These are phyloP conservation scores for Gossypium gossypioides DNA, from an alignment of 441 rosid species.

Conservation along the genomic window DNA sequence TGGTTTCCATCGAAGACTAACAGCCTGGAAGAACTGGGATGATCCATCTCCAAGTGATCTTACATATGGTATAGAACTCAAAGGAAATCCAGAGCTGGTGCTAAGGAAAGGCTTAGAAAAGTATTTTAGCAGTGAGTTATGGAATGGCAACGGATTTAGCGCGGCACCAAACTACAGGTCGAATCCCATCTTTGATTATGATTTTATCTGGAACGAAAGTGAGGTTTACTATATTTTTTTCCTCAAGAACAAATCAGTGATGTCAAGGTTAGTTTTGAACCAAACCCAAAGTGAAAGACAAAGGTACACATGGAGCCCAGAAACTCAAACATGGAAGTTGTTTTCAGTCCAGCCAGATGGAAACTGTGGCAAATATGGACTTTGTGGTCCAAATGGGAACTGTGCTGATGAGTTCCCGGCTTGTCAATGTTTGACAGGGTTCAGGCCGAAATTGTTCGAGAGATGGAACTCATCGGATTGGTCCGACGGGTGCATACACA, in stretches of 20 bases:
- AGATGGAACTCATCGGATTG: constrained; percentile 1
- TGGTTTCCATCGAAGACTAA: constrained; percentile 16
- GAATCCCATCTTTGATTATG: constrained; percentile 20
- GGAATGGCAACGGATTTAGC: constrained; percentile 27
- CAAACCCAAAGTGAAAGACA: constrained; percentile 16
- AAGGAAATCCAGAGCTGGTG: constrained; percentile 19
- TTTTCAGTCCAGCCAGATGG: neutral
- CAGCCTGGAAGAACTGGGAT: constrained; percentile 28
- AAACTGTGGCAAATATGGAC: neutral
- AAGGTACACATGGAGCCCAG: neutral
- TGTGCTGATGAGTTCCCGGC: neutral
- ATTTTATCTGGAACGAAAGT: neutral
- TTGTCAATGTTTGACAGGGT: constrained; percentile 6
- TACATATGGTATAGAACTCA: constrained; percentile 20
- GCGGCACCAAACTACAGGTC: constrained; percentile 15
- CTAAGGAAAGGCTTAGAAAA: constrained; percentile 27
- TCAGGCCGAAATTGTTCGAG: neutral
- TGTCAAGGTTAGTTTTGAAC: neutral
- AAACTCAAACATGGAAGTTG: neutral
- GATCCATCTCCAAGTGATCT: constrained; percentile 35
- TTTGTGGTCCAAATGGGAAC: neutral
- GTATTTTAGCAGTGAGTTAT: constrained; percentile 24
- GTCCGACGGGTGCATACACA: constrained; percentile 3
- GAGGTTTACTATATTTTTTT: neutral
- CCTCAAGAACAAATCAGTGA: constrained; percentile 12